Evolutionary conservation across 164 flowering plant species (phyloP).

Genomic region (Annona squamosa): DNA sequence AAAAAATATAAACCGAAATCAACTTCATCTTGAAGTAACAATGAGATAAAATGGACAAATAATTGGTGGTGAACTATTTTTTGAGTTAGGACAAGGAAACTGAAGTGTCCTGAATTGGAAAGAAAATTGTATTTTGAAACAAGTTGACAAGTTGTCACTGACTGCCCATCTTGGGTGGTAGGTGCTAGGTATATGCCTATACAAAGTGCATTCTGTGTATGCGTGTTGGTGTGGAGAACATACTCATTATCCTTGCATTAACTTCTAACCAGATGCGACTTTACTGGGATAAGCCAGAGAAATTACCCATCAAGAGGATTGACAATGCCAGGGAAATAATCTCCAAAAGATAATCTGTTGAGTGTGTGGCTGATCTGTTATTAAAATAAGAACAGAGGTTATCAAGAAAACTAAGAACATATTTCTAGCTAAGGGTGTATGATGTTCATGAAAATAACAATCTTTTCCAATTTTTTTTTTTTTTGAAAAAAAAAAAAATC

Average conservation of each 20-base stretch:
- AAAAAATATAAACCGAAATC: slow-evolving; percentile 6
- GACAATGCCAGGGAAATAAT: slow-evolving; percentile 53
- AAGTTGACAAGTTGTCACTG: neutral
- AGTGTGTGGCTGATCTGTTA: slow-evolving; percentile 65
- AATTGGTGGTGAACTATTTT: neutral
- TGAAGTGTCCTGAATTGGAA: neutral
- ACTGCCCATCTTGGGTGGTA: neutral
- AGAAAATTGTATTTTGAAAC: neutral
- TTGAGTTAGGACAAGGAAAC: neutral
- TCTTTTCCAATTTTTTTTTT: neutral
- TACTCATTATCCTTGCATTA: neutral
- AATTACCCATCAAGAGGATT: slow-evolving; percentile 78
- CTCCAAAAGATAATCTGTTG: slow-evolving; percentile 57
- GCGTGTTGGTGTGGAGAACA: too few relatives aligned
- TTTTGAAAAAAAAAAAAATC: neutral
- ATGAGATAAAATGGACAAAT: neutral
- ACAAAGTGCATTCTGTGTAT: neutral
- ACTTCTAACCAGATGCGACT: neutral
- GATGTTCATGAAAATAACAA: neutral
- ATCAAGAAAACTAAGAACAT: neutral
- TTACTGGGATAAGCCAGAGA: neutral
- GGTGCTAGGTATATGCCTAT: neutral
- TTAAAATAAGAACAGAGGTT: neutral
- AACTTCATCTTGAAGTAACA: neutral
- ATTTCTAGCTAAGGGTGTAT: neutral